Evolutionary conservation across 768 basidiomycete genomes (phyloP).

Genomic region (Nidula microcarpa): DNA sequence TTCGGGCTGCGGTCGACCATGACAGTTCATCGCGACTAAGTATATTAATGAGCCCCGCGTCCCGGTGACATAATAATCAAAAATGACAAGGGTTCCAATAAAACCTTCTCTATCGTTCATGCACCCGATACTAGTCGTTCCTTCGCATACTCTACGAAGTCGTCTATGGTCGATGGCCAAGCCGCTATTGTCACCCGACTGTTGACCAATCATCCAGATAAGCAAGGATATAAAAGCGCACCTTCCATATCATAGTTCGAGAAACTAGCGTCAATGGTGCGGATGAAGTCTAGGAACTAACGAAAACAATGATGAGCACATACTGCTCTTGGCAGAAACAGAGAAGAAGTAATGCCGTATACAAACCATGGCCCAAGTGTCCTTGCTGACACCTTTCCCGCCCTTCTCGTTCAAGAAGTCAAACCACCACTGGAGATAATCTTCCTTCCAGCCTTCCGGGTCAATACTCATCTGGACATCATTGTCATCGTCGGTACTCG

Average conservation of each 20-base stretch:
- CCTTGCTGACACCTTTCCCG: conserved; percentile 79
- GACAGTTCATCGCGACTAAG: too few relatives aligned
- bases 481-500: conserved; percentile 30
- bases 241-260: conserved; percentile 75
- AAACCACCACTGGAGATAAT: conserved; percentile 72
- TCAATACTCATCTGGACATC: conserved; percentile 49
- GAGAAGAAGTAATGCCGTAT: background rate
- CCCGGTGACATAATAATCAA: too few relatives aligned
- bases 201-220: conserved; percentile 7
- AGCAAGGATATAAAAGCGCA: conserved; percentile 20
- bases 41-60: too few relatives aligned
- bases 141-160: background rate
- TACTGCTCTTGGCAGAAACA: background rate
- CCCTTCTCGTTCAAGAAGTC: conserved; percentile 68
- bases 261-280: conserved; percentile 71
- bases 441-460: conserved; percentile 54
- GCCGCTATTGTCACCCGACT: conserved; percentile 45
- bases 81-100: too few relatives aligned
- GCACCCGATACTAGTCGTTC: background rate
- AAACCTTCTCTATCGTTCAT: too few relatives aligned
- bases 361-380: conserved; percentile 85
- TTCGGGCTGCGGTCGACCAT: too few relatives aligned
- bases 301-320: background rate
- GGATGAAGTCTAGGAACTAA: conserved; percentile 79
- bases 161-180: conserved; percentile 83